Conservation (phyloP, 2,329 filamentous ascomycete genomes). For the Huntiella omanensis region DNA sequence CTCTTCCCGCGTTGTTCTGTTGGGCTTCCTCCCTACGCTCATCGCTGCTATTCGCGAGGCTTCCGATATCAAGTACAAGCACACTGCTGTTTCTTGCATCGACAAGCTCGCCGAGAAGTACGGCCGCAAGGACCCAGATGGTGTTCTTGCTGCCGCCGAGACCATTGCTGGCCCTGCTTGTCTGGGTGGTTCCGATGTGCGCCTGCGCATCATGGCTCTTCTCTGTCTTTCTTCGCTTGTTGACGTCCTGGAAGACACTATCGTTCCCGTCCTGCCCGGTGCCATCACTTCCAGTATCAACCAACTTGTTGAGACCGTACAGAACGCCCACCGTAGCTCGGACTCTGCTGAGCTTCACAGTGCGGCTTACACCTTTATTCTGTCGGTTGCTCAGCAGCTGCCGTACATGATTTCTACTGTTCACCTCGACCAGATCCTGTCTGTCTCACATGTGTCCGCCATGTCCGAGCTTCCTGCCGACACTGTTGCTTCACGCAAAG, state of each 20-base stretch:
- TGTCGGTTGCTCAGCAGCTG: constrained; percentile 60
- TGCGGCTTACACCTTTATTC: constrained; percentile 63
- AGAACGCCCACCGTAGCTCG: constrained; percentile 23
- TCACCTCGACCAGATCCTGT: constrained; percentile 54
- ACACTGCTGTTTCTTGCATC: constrained; percentile 72
- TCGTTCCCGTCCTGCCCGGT: constrained; percentile 63
- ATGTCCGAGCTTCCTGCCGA: constrained; percentile 38
- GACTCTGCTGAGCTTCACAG: constrained; percentile 53
- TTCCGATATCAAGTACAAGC: constrained; percentile 55
- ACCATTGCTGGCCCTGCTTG: constrained; percentile 61
- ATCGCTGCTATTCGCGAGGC: constrained; percentile 59
- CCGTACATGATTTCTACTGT: constrained; percentile 73
- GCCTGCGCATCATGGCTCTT: constrained; percentile 65
- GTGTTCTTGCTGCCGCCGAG: constrained; percentile 54
- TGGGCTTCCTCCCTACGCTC: constrained; percentile 63
- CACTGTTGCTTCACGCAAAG: constrained; percentile 43
- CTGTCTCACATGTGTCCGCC: constrained; percentile 51
- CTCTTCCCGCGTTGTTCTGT: constrained; percentile 47
- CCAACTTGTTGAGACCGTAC: constrained; percentile 48
- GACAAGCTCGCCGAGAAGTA: constrained; percentile 91
- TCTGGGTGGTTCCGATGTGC: constrained; percentile 53
- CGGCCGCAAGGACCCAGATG: constrained; percentile 72
- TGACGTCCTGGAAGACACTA: constrained; percentile 69
- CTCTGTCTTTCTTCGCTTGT: constrained; percentile 77
- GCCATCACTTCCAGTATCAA: constrained; percentile 53